Conservation (phyloP, 148 eudicot genomes). For the Chenopodium suecicum region DNA sequence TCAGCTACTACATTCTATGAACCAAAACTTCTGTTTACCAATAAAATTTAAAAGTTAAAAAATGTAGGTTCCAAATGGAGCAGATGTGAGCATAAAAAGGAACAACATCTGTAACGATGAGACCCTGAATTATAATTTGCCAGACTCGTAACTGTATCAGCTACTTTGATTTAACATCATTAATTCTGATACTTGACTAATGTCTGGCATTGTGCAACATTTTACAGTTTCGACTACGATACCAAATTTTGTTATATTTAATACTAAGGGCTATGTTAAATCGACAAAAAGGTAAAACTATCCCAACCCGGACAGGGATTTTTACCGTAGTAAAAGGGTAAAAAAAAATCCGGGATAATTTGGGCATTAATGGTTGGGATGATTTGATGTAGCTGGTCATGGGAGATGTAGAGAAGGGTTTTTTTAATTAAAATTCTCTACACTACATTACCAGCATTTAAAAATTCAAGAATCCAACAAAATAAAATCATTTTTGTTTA, state of each 20-base stretch:
- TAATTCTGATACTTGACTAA: slow-evolving; percentile 32
- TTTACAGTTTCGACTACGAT: too few relatives aligned
- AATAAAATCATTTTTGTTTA: too few relatives aligned
- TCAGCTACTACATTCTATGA: too few relatives aligned
- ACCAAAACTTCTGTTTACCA: too few relatives aligned
- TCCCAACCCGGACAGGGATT: slow-evolving; percentile 21
- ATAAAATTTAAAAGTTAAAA: background rate
- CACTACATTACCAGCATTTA: slow-evolving; percentile 22
- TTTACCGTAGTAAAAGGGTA: background rate
- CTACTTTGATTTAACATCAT: background rate
- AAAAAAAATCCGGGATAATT: slow-evolving; percentile 7
- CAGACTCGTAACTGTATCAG: slow-evolving; percentile 38
- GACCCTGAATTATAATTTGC: slow-evolving; percentile 11
- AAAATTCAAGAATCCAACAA: background rate
- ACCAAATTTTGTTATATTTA: too few relatives aligned
- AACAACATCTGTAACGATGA: slow-evolving; percentile 37
- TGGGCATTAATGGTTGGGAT: slow-evolving; percentile 8
- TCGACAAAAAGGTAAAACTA: background rate
- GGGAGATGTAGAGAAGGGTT: slow-evolving; percentile 8
- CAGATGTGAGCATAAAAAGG: slow-evolving; percentile 20
- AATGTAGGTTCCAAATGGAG: slow-evolving; percentile 31
- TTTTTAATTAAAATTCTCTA: background rate
- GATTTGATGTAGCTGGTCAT: slow-evolving; percentile 15
- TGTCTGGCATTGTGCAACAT: slow-evolving; percentile 3
- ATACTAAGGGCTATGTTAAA: too few relatives aligned